Evolutionary conservation across 2,329 filamentous ascomycete species (phyloP), one percentile per base, ranked within the genome.

Genomic region (Cladosporium sphaerospermum): DNA sequence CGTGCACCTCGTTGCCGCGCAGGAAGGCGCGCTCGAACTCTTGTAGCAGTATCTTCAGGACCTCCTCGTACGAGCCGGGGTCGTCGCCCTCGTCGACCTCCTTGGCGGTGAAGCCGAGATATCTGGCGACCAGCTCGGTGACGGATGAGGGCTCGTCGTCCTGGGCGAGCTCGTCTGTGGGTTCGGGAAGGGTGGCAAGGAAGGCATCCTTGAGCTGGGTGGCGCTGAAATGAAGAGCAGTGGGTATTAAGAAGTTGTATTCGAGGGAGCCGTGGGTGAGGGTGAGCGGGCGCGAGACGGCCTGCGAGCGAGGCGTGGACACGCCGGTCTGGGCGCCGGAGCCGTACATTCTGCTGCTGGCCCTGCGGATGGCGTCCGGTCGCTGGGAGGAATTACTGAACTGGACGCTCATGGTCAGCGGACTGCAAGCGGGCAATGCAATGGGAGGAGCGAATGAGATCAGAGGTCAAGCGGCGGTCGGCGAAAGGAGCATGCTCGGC

Each of bases 61-160:
- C 89, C 69, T 96, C 90, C 67, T 91, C 84, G 69, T 93, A 96
- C 43, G 89, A 92, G 58, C 89, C 90, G 60, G 90, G 87, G 45
- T 96, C 92, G 67, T 97, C 93, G 53, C 89, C 90, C 64, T 95
- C 88, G 52, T 96, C 89, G 37, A 96, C 87, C 75, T 96, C 88
- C 59, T 82, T 77, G 59, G 92, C 90, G 56, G 96, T 81, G 69
- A 89, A 95, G 63, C 89, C 90, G 68, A 99, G 84, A 73, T 95
- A 99, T 69, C 92, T 84, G 57, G 89, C 91, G 32, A 99, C 89
- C 56, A 99, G 80, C 76, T 99, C 93, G 42, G 89, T 77, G 44
- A 91, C 84, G 19, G 95, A 99, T 36, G 93, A 97, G n/a, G 93
- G 93, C 78, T 99, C 95, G 64, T 99, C 93, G 77, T 99, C 95